Evolutionary conservation across 2,329 filamentous ascomycete species (phyloP).

Genomic region (Calonectria leucothoes): DNA sequence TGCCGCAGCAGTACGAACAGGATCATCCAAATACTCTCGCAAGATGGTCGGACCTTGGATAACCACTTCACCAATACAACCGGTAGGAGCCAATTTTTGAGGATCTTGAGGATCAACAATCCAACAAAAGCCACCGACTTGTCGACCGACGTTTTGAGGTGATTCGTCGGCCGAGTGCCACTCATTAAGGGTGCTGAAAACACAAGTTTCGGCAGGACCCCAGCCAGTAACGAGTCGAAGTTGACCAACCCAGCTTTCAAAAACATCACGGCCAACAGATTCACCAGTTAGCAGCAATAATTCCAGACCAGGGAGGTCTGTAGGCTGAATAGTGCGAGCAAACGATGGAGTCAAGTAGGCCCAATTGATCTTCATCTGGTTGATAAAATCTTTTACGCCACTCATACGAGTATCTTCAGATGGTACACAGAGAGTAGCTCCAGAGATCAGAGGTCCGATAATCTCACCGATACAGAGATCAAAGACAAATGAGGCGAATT

Average conservation of each 20-base stretch:
- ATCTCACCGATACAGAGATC: conserved; percentile 13
- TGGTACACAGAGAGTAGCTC: not conserved
- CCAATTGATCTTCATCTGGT: not conserved
- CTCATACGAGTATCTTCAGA: conserved; percentile 4
- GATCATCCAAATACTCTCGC: not conserved
- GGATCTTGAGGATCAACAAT: not conserved
- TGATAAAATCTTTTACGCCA: not conserved
- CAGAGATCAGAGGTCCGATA: not conserved
- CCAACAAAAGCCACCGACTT: conserved; percentile 1
- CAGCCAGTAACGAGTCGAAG: not conserved
- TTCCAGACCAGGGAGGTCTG: not conserved
- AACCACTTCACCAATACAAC: not conserved
- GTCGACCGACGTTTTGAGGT: not conserved
- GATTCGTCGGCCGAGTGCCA: not conserved
- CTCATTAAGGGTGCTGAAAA: not conserved
- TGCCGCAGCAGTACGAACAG: not conserved
- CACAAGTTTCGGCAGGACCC: not conserved
- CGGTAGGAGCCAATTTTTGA: not conserved
- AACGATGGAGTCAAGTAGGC: not conserved
- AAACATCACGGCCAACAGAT: not conserved
- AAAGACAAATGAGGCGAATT: conserved; percentile 11
- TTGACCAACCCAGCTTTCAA: not conserved
- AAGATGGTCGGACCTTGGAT: not conserved
- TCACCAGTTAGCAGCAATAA: not conserved
- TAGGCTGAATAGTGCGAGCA: not conserved